phyloP scores from a whole-genome alignment of 139 green algal species.

The Gonium pectorale region DNA sequence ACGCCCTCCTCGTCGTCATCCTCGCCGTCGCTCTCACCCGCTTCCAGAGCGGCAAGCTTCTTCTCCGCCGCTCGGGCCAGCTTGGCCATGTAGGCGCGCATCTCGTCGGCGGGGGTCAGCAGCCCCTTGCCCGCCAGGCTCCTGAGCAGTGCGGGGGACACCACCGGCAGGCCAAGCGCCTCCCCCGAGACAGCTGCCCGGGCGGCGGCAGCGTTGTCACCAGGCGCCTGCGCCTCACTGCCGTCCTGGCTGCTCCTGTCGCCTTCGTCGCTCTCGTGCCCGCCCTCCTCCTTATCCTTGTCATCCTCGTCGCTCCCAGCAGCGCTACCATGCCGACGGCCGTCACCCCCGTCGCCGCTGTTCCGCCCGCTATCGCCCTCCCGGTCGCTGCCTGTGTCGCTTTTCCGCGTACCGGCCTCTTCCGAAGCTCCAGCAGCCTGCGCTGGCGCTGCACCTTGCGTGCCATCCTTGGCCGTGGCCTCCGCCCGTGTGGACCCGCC shows the following conservation, averaged over 20 bases:
- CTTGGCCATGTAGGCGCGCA: conserved; percentile 4
- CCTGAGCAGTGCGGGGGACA: not conserved
- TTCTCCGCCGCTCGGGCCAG: not conserved
- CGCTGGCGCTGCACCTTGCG: no score
- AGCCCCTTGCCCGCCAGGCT: conserved; percentile 4
- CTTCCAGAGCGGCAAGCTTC: not conserved
- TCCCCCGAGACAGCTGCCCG: not conserved
- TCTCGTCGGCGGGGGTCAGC: conserved; percentile 22
- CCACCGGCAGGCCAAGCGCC: conserved; percentile 30
- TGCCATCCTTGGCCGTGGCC: no score
- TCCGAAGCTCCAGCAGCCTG: no score
- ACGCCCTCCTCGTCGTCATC: not conserved
- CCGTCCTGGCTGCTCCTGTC: no score
- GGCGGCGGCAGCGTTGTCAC: not conserved
- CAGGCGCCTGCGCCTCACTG: not conserved
- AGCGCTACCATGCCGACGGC: not conserved
- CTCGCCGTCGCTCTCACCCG: not conserved
- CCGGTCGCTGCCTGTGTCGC: no score
- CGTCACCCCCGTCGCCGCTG: not conserved
- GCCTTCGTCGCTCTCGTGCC: not conserved
- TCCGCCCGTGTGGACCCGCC: no score
- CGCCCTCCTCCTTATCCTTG: not conserved
- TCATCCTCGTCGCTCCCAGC: not conserved
- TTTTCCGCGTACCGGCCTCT: no score
- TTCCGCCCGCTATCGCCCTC: not conserved